Evolutionary conservation across 2,329 filamentous ascomycete species (phyloP).

Genomic region (Rhexocercosporidium sp.): DNA sequence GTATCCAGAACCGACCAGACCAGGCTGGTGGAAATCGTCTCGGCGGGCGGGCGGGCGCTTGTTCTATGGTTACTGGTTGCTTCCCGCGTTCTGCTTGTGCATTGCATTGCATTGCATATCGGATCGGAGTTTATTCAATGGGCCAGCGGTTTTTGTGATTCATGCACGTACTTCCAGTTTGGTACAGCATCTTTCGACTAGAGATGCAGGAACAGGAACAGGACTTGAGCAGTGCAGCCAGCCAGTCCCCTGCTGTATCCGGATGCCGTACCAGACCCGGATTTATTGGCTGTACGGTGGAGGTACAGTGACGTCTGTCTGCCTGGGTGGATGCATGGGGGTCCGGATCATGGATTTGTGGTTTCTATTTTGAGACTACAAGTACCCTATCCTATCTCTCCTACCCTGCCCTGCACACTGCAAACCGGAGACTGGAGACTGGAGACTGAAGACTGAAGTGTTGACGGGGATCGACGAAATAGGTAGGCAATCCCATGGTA

Average conservation of each 20-base stretch:
- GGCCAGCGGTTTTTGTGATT: conserved; percentile 2
- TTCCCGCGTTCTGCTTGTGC: neutral
- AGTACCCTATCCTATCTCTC: no score
- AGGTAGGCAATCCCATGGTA: no score
- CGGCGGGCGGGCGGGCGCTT: neutral
- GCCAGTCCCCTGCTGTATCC: neutral
- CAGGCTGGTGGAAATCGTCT: neutral
- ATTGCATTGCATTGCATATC: conserved; percentile 4
- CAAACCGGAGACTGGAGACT: no score
- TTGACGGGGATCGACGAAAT: no score
- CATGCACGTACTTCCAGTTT: conserved; percentile 3
- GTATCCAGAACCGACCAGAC: neutral
- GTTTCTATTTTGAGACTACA: neutral
- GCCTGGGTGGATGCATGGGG: neutral
- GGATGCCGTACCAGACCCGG: no score
- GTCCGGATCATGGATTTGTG: neutral
- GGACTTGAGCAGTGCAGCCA: neutral
- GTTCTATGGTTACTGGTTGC: no score
- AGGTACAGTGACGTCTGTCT: conserved; percentile 2
- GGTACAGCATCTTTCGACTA: no score
- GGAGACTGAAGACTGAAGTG: no score
- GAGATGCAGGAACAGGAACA: conserved; percentile 7
- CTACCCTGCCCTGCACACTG: no score
- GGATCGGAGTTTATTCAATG: no score
- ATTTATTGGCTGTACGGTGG: neutral